These are phyloP conservation scores for barrel medic (Medicago truncatula) DNA, from an alignment of 306 rosid genomes.

Conservation along the genomic window MtrunA17r5.0-ANR NC_053045.1:48596501-48597000, in stretches of 20 bases:
- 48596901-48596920: slow-evolving; percentile 80
- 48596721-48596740: slow-evolving; percentile 86
- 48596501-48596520: slow-evolving; percentile 71
- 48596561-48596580: slow-evolving; percentile 82
- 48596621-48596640: slow-evolving; percentile 94
- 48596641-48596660: slow-evolving; percentile 90
- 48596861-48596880: slow-evolving; percentile 66
- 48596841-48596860: not conserved
- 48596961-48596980: slow-evolving; percentile 80
- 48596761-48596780: slow-evolving; percentile 38
- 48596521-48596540: slow-evolving; percentile 56
- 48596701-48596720: slow-evolving; percentile 81
- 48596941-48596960: slow-evolving; percentile 94
- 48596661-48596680: slow-evolving; percentile 92
- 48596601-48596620: slow-evolving; percentile 92
- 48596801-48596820: slow-evolving; percentile 37
- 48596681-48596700: slow-evolving; percentile 89
- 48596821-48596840: slow-evolving; percentile 51
- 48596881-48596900: slow-evolving; percentile 81
- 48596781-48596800: slow-evolving; percentile 34
- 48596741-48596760: slow-evolving; percentile 67
- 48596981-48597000: slow-evolving; percentile 78
- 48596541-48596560: slow-evolving; percentile 37
- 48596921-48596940: slow-evolving; percentile 93
- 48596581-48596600: slow-evolving; percentile 91